Percentiles rank a stretch among this genome's conserved stretches.
Conservation (phyloP, 306 rosid species). For the Trifolium dubium region DNA sequence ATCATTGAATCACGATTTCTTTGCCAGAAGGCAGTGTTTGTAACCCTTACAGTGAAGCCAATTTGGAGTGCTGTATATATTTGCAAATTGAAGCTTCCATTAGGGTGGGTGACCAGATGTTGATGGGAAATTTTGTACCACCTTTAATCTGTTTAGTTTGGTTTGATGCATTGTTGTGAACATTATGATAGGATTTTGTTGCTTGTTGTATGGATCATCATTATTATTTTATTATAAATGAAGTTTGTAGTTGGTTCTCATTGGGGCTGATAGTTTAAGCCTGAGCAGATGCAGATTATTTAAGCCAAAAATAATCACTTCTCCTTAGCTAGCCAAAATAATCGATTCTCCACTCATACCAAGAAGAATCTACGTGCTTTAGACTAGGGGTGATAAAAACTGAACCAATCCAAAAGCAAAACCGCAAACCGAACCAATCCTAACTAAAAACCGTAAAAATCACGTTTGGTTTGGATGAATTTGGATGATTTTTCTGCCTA, state of each 20-base stretch:
- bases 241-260: slow-evolving; percentile 1
- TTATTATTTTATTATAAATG: slow-evolving; percentile 9
- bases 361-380: not conserved
- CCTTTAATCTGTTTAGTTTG: slow-evolving; percentile 37
- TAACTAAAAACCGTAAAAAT: too few species aligned
- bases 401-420: too few species aligned
- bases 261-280: slow-evolving; percentile 9
- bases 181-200: slow-evolving; percentile 28
- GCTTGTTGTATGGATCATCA: slow-evolving; percentile 33
- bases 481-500: too few species aligned
- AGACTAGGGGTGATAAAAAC: too few species aligned
- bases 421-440: too few species aligned
- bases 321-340: not conserved
- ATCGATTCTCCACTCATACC: not conserved
- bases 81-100: slow-evolving; percentile 35
- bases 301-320: not conserved
- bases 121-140: slow-evolving; percentile 40
- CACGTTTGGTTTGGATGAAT: too few species aligned
- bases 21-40: slow-evolving; percentile 38
- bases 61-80: slow-evolving; percentile 48
- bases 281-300: slow-evolving; percentile 1
- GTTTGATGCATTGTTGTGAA: slow-evolving; percentile 31
- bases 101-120: slow-evolving; percentile 40
- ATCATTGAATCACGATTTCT: slow-evolving; percentile 34
- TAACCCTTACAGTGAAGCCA: slow-evolving; percentile 35